These are phyloP conservation scores for Cyberlindnera xishuangbannaensis DNA, from an alignment of 805 yeast species.

Conservation along the genomic window DNA sequence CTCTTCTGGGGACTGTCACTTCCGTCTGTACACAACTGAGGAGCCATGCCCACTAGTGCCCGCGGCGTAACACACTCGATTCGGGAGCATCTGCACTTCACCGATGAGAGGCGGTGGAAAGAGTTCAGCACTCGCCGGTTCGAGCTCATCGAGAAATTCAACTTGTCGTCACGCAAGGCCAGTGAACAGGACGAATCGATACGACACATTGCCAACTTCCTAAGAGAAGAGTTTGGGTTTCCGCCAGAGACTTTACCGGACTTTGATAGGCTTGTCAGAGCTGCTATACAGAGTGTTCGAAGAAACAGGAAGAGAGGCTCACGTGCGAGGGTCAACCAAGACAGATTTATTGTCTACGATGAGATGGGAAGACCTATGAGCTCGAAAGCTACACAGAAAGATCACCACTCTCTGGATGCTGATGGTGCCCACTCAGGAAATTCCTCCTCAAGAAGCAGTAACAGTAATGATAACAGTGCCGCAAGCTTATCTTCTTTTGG, in stretches of 20 bases:
- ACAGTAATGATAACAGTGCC: constrained; percentile 7
- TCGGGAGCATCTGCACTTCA: constrained; percentile 56
- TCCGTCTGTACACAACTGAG: too few relatives aligned
- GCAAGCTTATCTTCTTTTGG: constrained; percentile 7
- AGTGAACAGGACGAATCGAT: constrained; percentile 88
- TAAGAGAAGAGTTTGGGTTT: constrained; percentile 75
- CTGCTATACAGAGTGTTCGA: constrained; percentile 90
- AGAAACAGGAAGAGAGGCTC: constrained; percentile 71
- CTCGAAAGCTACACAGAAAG: constrained; percentile 5
- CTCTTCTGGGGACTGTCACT: too few relatives aligned
- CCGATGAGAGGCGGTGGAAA: constrained; percentile 83
- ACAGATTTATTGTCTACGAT: constrained; percentile 19
- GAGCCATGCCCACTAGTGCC: too few relatives aligned
- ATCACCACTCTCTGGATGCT: too few relatives aligned
- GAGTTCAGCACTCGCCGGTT: constrained; percentile 84
- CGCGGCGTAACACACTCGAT: constrained; percentile 37
- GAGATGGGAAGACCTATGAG: constrained; percentile 10
- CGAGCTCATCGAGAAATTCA: constrained; percentile 76
- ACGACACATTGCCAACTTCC: constrained; percentile 65
- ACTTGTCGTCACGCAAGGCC: constrained; percentile 64
- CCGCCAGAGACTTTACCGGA: constrained; percentile 54
- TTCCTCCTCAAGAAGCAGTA: constrained; percentile 4
- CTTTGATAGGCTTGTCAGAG: constrained; percentile 84
- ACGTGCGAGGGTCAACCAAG: constrained; percentile 18
- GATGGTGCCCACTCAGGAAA: constrained; percentile 1